These are phyloP conservation scores for Aspergillus calidoustus DNA, from an alignment of 2,329 filamentous ascomycete species.

Conservation along the genomic window DNA sequence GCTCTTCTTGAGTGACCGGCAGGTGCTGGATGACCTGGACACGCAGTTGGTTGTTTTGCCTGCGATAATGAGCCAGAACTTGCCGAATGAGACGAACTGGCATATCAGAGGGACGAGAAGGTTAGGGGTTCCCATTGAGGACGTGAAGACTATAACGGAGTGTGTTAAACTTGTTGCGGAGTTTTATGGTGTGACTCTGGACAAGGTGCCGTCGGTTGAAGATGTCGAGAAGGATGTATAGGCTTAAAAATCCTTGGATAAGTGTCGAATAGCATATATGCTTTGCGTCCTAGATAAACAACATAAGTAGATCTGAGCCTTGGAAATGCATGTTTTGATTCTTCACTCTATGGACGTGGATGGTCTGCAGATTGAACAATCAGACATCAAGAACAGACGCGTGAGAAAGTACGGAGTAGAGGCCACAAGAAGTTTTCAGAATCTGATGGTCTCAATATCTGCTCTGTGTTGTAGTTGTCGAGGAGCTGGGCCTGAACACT, in stretches of 20 bases:
- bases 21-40: slow-evolving; percentile 47
- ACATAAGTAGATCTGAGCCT: too few relatives aligned
- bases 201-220: slow-evolving; percentile 39
- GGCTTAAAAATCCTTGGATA: neutral
- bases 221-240: slow-evolving; percentile 39
- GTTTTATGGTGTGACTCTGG: slow-evolving; percentile 34
- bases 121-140: slow-evolving; percentile 43
- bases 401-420: too few relatives aligned
- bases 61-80: slow-evolving; percentile 52
- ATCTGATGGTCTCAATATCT: too few relatives aligned
- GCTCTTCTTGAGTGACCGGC: slow-evolving; percentile 53
- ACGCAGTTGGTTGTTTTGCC: slow-evolving; percentile 51
- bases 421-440: too few relatives aligned
- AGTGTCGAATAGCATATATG: too few relatives aligned
- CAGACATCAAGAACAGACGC: too few relatives aligned
- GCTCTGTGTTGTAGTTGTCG: too few relatives aligned
- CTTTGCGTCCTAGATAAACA: too few relatives aligned
- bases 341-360: too few relatives aligned
- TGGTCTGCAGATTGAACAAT: too few relatives aligned
- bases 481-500: too few relatives aligned
- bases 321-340: too few relatives aligned
- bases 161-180: slow-evolving; percentile 35
- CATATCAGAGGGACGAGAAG: slow-evolving; percentile 51
- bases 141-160: slow-evolving; percentile 45
- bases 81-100: slow-evolving; percentile 49